Conservation (phyloP, 208 protist genomes). For the Porcisia deanei region DNA sequence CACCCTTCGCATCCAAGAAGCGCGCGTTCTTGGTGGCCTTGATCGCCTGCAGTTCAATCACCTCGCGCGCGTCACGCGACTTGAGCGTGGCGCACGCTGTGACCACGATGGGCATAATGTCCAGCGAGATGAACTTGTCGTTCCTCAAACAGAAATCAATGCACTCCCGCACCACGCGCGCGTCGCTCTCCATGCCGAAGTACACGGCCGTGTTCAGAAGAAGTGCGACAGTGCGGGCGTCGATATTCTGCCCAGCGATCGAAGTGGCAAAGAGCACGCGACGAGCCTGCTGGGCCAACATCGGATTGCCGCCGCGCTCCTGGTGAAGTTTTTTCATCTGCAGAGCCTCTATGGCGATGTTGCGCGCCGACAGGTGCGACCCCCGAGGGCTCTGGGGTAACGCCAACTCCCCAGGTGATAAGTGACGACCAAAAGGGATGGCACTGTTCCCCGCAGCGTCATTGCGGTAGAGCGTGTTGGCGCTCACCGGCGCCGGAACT, state of each 20-base stretch:
- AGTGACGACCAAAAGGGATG: slow-evolving; percentile 22
- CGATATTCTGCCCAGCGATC: slow-evolving; percentile 81
- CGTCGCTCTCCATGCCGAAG: slow-evolving; percentile 93
- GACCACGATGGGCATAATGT: slow-evolving; percentile 86
- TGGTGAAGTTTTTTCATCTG: slow-evolving; percentile 94
- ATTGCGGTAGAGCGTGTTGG: slow-evolving; percentile 20
- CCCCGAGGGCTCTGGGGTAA: slow-evolving; percentile 69
- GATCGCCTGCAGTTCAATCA: slow-evolving; percentile 91
- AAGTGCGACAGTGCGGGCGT: slow-evolving; percentile 84
- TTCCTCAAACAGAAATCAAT: slow-evolving; percentile 92
- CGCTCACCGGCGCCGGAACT: slow-evolving; percentile 12
- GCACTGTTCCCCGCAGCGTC: slow-evolving; percentile 23
- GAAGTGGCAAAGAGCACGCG: slow-evolving; percentile 91
- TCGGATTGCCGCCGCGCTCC: slow-evolving; percentile 86
- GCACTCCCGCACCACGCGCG: slow-evolving; percentile 89
- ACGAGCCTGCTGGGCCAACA: slow-evolving; percentile 91
- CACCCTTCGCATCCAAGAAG: slow-evolving; percentile 86
- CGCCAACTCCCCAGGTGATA: slow-evolving; percentile 67
- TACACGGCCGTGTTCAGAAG: slow-evolving; percentile 93
- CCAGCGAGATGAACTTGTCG: slow-evolving; percentile 86
- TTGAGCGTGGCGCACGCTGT: slow-evolving; percentile 90
- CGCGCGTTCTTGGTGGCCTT: slow-evolving; percentile 84
- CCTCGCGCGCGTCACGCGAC: slow-evolving; percentile 89
- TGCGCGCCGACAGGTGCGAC: slow-evolving; percentile 82
- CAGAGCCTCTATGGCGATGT: slow-evolving; percentile 86